A percentile compares a stretch with the other conserved stretches of the same genome.
These are phyloP conservation scores for Protostelium mycophagum DNA, from an alignment of 78 protist genomes.

Conservation along the genomic window DNA sequence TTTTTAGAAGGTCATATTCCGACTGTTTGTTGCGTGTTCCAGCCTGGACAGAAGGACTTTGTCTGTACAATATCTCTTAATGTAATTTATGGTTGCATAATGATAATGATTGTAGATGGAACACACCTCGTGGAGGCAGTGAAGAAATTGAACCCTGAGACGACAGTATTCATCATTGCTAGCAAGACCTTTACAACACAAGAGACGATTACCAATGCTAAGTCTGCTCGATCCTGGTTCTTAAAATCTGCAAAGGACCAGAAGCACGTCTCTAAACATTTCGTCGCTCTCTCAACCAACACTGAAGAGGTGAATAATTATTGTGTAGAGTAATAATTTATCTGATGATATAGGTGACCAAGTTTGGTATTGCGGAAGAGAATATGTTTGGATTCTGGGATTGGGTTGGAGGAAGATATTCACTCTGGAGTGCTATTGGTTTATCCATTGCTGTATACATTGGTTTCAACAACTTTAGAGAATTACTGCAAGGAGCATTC, in stretches of 20 bases:
- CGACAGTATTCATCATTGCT: constrained; percentile 87
- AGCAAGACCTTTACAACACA: constrained; percentile 96
- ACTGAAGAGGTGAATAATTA: constrained; percentile 14
- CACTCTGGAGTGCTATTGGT: constrained; percentile 96
- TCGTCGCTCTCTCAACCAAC: constrained; percentile 96
- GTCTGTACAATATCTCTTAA: too few species aligned
- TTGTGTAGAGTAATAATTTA: neutral
- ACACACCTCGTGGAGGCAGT: constrained; percentile 85
- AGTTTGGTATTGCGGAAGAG: constrained; percentile 88
- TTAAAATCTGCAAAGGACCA: constrained; percentile 9
- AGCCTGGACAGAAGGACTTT: too few species aligned
- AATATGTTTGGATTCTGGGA: constrained; percentile 98
- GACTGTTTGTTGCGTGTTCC: too few species aligned
- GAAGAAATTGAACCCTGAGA: constrained; percentile 68
- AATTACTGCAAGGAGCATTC: constrained; percentile 89
- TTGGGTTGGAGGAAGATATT: constrained; percentile 97
- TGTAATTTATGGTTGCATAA: too few species aligned
- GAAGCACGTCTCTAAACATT: constrained; percentile 84
- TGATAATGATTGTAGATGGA: constrained; percentile 46
- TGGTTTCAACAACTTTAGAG: constrained; percentile 79
- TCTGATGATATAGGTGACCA: constrained; percentile 10
- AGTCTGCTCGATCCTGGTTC: constrained; percentile 79
- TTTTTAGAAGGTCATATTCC: neutral
- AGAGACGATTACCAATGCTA: constrained; percentile 95
- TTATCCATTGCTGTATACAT: constrained; percentile 77